Percentiles rank a stretch among this genome's conserved stretches.
Evolutionary conservation across 495 filamentous ascomycete species (phyloP).

Genomic region (Podospora conica): DNA sequence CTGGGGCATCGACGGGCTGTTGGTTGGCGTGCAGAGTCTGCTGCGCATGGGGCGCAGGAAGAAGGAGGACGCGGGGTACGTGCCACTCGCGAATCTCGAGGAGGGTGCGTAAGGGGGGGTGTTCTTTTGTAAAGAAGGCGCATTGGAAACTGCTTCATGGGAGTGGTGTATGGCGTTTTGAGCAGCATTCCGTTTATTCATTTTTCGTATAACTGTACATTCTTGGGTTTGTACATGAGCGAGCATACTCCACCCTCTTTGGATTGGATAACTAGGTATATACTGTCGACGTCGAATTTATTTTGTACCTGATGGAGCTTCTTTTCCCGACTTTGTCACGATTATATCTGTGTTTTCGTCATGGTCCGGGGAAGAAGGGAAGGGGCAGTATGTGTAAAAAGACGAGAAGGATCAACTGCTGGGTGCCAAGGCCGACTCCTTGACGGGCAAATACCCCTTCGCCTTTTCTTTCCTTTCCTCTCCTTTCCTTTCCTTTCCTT

Average conservation of each 20-base stretch:
- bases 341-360: too few species aligned
- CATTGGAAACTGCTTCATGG: background rate
- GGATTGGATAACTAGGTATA: background rate
- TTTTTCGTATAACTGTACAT: background rate
- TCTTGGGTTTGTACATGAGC: background rate
- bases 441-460: too few species aligned
- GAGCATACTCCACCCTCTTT: background rate
- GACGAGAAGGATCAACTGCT: too few species aligned
- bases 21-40: slow-evolving; percentile 35
- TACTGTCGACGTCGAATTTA: background rate
- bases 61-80: slow-evolving; percentile 51
- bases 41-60: slow-evolving; percentile 23
- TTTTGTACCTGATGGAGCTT: background rate
- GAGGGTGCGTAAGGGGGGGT: slow-evolving; percentile 13
- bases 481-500: too few species aligned
- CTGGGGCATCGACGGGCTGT: slow-evolving; percentile 39
- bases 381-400: too few species aligned
- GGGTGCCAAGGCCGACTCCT: too few species aligned
- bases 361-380: too few species aligned
- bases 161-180: background rate
- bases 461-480: too few species aligned
- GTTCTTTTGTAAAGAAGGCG: background rate
- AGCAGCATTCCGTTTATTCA: background rate
- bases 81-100: slow-evolving; percentile 49
- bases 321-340: too few species aligned